Percentiles rank a stretch among this genome's conserved stretches.
Evolutionary conservation across 352 stramenopile species (phyloP).

Genomic region (Pythium myriotylum): DNA sequence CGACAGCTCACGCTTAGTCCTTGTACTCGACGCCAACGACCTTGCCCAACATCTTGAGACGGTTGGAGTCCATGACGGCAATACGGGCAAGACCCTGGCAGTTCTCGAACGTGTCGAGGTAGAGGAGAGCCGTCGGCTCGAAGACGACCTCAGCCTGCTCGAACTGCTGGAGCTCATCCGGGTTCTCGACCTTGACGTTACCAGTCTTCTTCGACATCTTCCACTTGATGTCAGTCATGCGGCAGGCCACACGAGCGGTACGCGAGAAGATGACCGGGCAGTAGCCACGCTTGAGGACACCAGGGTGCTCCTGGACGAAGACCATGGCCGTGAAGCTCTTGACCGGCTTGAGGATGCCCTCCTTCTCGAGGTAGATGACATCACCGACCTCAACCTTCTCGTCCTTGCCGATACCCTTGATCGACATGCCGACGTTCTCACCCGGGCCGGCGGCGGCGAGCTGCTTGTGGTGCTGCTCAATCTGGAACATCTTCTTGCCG

Average conservation of each 20-base stretch:
- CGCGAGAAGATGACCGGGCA: conserved; percentile 77
- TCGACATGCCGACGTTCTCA: conserved; percentile 82
- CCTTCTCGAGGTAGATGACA: conserved; percentile 44
- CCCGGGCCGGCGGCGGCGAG: conserved; percentile 58
- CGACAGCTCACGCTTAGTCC: conserved; percentile 29
- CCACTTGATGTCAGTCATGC: conserved; percentile 83
- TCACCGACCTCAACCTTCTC: conserved; percentile 69
- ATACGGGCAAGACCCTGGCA: conserved; percentile 80
- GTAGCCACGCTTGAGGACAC: conserved; percentile 78
- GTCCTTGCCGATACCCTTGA: conserved; percentile 81
- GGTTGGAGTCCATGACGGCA: conserved; percentile 87
- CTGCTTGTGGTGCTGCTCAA: conserved; percentile 83
- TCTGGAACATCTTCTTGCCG: conserved; percentile 74
- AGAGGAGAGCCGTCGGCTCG: conserved; percentile 64
- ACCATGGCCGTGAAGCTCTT: conserved; percentile 79
- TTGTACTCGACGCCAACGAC: conserved; percentile 52
- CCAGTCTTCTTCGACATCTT: conserved; percentile 88
- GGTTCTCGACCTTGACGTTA: conserved; percentile 76
- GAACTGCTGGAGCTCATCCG: conserved; percentile 72
- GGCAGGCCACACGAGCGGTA: conserved; percentile 83
- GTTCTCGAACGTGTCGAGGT: conserved; percentile 78
- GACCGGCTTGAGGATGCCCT: conserved; percentile 46
- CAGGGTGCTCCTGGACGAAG: conserved; percentile 76
- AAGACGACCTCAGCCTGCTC: conserved; percentile 81
- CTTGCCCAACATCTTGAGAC: conserved; percentile 86